Base-by-base conservation (phyloP, 2,329 filamentous ascomycete genomes). In the Penicillium vulpinum region DNA sequence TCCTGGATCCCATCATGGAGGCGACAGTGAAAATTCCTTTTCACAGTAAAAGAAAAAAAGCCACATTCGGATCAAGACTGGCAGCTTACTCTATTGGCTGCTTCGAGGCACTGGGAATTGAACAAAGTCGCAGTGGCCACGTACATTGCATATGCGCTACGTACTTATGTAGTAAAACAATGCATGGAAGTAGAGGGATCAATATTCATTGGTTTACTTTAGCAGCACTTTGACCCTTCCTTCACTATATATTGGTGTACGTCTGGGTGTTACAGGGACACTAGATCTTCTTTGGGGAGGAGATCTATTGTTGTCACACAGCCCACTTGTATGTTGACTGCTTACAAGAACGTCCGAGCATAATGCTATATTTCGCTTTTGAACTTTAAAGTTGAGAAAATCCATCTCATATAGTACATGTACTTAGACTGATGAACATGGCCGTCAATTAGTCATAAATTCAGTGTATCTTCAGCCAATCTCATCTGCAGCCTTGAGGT, bases 101-200 rank as follows among this genome's bases (percentile, higher is more conserved):
- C n/a, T 56, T 38, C 38, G 6, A 39, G 24, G 13, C 16, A 26
- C 22, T 13, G 26, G n/a, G 21, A 43, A 24, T 41, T 35, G 33
- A 41, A 18, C n/a, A 9, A 24, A 58, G n/a, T 51, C 29, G 39
- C n/a, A 26, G 38, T 45, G 13, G 53, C 48, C 53, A 61, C 53
- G 57, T 59, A 57, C 43, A 41, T 54, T 36, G 52, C 31, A 29
- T 51, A 51, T 44, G 47, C 50, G 10, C 15, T 48, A 29, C 9
- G 40, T 40, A 47, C 26, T 33, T 48, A n/a, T n/a, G n/a, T n/a
- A 31, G 40, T 33, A 49, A 39, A 38, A 49, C 26, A n/a, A 44
- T 43, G 58, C 51, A 60, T 51, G 59, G 57, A 60, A 57, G 47
- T 40, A 29, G n/a, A 56, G 11, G 58, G 58, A 61, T 48, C 39